These are phyloP conservation scores for Phaeotremella skinneri DNA, from an alignment of 768 basidiomycete species.

Conservation along the genomic window DNA sequence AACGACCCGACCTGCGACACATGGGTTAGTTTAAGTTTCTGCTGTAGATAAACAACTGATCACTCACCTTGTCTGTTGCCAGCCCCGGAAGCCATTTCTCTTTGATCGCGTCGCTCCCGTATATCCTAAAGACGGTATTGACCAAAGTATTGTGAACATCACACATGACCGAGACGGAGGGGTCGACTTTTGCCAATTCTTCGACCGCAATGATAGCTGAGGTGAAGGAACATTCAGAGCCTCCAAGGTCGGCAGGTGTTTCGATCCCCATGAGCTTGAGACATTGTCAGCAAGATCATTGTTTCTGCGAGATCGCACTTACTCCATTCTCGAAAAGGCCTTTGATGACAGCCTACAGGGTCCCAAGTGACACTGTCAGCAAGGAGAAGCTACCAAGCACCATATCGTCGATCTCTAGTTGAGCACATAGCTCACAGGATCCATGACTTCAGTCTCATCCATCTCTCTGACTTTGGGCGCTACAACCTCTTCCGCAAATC, in stretches of 20 bases:
- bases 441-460: constrained; percentile 97
- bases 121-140: constrained; percentile 85
- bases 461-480: constrained; percentile 90
- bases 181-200: constrained; percentile 93
- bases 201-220: constrained; percentile 95
- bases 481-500: constrained; percentile 85
- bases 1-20: constrained; percentile 82
- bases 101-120: constrained; percentile 79
- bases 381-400: background rate
- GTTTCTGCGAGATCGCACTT: constrained; percentile 48
- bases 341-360: constrained; percentile 60
- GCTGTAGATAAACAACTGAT: background rate
- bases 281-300: background rate
- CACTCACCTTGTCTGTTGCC: constrained; percentile 66
- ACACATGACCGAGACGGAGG: constrained; percentile 91
- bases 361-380: too few relatives aligned
- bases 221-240: constrained; percentile 86
- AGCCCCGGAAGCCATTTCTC: constrained; percentile 85
- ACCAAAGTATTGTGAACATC: constrained; percentile 99
- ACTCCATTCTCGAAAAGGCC: constrained; percentile 94
- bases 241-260: constrained; percentile 75
- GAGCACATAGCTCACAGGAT: constrained; percentile 57
- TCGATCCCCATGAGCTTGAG: constrained; percentile 94
- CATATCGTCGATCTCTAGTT: background rate
- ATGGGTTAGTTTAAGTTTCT: constrained; percentile 3